Conservation (phyloP, 2,329 filamentous ascomycete species). For the Phaeosphaeria sp. region DNA sequence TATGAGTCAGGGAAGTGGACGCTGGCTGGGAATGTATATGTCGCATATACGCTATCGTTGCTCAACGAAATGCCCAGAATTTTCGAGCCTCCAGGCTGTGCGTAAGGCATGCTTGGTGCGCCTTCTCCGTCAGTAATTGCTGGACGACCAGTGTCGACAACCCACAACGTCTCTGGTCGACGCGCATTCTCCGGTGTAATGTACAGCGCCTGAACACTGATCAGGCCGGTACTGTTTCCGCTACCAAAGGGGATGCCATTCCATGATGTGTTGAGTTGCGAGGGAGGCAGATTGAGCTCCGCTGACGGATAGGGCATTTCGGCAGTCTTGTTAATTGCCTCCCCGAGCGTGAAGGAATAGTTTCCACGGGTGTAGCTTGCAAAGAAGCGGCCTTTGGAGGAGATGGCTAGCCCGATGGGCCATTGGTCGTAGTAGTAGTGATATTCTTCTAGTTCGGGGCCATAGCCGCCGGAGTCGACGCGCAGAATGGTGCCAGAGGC, state of each 20-base stretch:
- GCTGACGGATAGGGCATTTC: slow-evolving; percentile 56
- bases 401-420: slow-evolving; percentile 58
- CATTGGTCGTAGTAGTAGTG: slow-evolving; percentile 58
- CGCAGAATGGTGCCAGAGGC: slow-evolving; percentile 46
- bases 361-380: slow-evolving; percentile 58
- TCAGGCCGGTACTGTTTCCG: slow-evolving; percentile 52
- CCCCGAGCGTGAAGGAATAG: slow-evolving; percentile 57
- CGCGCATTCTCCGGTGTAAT: slow-evolving; percentile 52
- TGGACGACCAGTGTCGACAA: slow-evolving; percentile 58
- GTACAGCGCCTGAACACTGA: slow-evolving; percentile 60
- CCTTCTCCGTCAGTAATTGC: slow-evolving; percentile 41
- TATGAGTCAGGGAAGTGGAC: slow-evolving; percentile 58
- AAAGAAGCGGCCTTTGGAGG: slow-evolving; percentile 57
- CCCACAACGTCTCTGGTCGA: slow-evolving; percentile 50
- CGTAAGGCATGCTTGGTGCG: slow-evolving; percentile 43
- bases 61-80: slow-evolving; percentile 57
- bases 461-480: slow-evolving; percentile 57
- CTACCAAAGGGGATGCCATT: slow-evolving; percentile 56
- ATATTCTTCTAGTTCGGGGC: slow-evolving; percentile 56
- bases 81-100: slow-evolving; percentile 55
- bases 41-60: slow-evolving; percentile 56
- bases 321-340: slow-evolving; percentile 56
- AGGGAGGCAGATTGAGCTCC: slow-evolving; percentile 54
- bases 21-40: slow-evolving; percentile 55
- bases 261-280: slow-evolving; percentile 51